Percentiles rank a stretch among this genome's conserved stretches.
Conservation (phyloP, 2,329 filamentous ascomycete genomes). For the Drechslera avenae region DNA sequence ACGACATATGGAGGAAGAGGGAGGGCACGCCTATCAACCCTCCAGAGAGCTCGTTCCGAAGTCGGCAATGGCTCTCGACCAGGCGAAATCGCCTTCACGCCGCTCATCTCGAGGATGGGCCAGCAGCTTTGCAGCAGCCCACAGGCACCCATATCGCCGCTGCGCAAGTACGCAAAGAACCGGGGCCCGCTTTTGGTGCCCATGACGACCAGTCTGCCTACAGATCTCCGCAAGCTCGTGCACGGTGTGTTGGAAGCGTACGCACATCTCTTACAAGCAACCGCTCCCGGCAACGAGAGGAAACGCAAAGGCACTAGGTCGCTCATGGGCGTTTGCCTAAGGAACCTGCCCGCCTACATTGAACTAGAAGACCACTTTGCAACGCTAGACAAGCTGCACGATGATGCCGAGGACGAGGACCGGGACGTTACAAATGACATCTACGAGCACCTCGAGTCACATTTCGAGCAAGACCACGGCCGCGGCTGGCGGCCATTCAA, state of each 20-base stretch:
- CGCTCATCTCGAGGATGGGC: constrained; percentile 40
- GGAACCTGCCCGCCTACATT: constrained; percentile 50
- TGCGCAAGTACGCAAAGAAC: constrained; percentile 27
- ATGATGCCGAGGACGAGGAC: constrained; percentile 37
- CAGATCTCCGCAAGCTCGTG: constrained; percentile 37
- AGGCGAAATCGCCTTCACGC: constrained; percentile 45
- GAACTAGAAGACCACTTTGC: constrained; percentile 47
- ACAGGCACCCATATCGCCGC: constrained; percentile 34
- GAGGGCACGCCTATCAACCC: constrained; percentile 19
- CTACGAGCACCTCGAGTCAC: constrained; percentile 48
- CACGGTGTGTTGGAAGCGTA: constrained; percentile 41
- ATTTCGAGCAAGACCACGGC: constrained; percentile 40
- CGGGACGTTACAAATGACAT: constrained; percentile 47
- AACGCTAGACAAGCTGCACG: constrained; percentile 36
- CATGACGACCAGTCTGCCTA: constrained; percentile 26
- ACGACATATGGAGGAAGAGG: constrained; percentile 43
- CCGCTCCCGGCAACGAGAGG: constrained; percentile 22
- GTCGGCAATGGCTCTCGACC: constrained; percentile 23
- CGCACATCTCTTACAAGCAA: constrained; percentile 44
- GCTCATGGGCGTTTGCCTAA: constrained; percentile 48
- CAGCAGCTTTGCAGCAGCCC: constrained; percentile 38
- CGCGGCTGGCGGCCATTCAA: constrained; percentile 49
- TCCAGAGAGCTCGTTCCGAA: constrained; percentile 1
- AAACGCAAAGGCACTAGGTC: constrained; percentile 44
- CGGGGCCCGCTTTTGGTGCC: constrained; percentile 32